phyloP scores from a whole-genome alignment of 495 filamentous ascomycete genomes.

The Tuber borchii region DNA sequence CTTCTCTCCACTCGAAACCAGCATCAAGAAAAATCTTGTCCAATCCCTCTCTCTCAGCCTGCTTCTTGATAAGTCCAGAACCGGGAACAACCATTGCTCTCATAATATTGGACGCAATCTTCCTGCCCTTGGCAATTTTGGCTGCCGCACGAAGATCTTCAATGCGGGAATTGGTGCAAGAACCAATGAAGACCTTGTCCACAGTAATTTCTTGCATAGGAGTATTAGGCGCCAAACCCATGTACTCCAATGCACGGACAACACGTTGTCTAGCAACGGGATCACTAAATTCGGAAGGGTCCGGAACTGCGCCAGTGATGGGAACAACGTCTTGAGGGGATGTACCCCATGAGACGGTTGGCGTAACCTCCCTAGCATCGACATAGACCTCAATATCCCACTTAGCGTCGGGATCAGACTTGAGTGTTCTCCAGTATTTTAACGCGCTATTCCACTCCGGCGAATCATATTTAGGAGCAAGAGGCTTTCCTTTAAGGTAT shows the following conservation, averaged over 20 bases:
- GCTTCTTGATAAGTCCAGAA: constrained; percentile 86
- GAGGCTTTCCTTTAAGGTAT: constrained; percentile 82
- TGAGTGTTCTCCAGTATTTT: constrained; percentile 80
- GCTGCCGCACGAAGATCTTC: constrained; percentile 91
- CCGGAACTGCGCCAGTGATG: constrained; percentile 82
- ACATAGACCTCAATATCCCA: constrained; percentile 84
- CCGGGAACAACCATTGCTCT: constrained; percentile 94
- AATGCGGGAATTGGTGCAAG: constrained; percentile 94
- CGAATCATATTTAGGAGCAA: constrained; percentile 76
- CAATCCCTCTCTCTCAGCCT: constrained; percentile 85
- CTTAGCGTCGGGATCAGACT: constrained; percentile 74
- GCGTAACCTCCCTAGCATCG: constrained; percentile 83
- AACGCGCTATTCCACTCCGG: constrained; percentile 85
- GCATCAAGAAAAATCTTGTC: constrained; percentile 87
- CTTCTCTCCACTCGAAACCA: constrained; percentile 96
- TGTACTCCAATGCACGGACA: constrained; percentile 82
- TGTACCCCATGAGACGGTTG: constrained; percentile 95
- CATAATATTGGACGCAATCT: constrained; percentile 79
- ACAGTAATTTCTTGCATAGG: constrained; percentile 82
- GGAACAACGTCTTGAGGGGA: constrained; percentile 92
- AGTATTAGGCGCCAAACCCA: constrained; percentile 80
- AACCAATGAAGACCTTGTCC: constrained; percentile 97
- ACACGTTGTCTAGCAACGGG: constrained; percentile 70
- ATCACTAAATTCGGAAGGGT: constrained; percentile 76
- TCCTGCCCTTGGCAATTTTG: constrained; percentile 73